Evolutionary conservation across 2,329 filamentous ascomycete genomes (phyloP), one percentile per base, ranked within the genome.

Genomic region (Chalara sp.): DNA sequence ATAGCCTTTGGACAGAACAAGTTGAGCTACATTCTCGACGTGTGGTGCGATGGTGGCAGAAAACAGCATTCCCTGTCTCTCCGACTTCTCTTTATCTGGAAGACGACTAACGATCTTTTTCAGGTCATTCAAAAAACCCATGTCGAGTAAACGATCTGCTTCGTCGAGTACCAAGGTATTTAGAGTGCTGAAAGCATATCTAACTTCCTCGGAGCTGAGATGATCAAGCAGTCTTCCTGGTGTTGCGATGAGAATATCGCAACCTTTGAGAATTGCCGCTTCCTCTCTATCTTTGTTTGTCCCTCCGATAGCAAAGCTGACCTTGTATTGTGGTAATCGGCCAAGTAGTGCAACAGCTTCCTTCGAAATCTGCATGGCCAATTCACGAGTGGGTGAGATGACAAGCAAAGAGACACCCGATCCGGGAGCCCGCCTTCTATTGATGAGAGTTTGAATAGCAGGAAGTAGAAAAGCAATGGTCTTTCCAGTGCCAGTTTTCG

Each of bases 131-230:
- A 84, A 75, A 62, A 92, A 92, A 2, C 87, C 93, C 76, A 95
- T 93, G 73, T 99, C 93, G 66, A 99, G 80, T 88, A 99, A 96
- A 61, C 93, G 88, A 71, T 99, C 93, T 62, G 93, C 93, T 76
- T 99, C 93, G 61, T 99, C 93, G 44, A 99, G 84, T 57, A 97
- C 90, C 44, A 99, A 78, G 59, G 93, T 95, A 67, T 89, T 87
- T 74, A 97, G 85, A 67, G 88, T 84, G 13, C 56, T 47, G 53
- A 65, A 65, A 21, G 50, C 40, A 35, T 60, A 31, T n/a, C 42
- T 46, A 10, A 66, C 49, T 6, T 48, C 72, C 56, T 80, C 74
- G 60, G 87, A 81, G 46, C 86, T 71, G 30, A 88, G 72, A 57
- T 84, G 78, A 65, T 99, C 93, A 61, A 86, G 59, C 43, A 97